phyloP scores from a whole-genome alignment of 768 basidiomycete species.

The Mycena rebaudengoi region DNA sequence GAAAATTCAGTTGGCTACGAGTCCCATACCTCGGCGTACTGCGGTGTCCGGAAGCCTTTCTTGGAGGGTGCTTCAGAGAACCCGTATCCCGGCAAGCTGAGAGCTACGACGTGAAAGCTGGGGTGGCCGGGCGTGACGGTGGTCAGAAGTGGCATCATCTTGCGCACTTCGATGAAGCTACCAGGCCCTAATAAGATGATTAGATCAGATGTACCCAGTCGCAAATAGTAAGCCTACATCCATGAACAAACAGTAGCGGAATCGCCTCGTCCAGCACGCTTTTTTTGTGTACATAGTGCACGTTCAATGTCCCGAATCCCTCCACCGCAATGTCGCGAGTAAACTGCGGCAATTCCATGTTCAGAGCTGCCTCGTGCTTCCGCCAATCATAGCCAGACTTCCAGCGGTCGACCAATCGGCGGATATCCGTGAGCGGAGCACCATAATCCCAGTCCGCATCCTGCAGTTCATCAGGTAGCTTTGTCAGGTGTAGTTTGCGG shows the following conservation, averaged over 20 bases:
- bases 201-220: background rate
- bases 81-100: conserved; percentile 68
- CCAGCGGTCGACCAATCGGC: conserved; percentile 51
- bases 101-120: conserved; percentile 68
- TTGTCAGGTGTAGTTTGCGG: no score
- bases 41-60: conserved; percentile 53
- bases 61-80: conserved; percentile 65
- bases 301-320: background rate
- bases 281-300: no score
- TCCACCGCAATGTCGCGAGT: background rate
- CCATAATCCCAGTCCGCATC: no score
- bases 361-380: no score
- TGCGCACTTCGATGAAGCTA: conserved; percentile 63
- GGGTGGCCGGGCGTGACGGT: conserved; percentile 51
- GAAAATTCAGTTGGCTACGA: background rate
- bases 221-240: conserved; percentile 20
- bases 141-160: conserved; percentile 63
- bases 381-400: conserved; percentile 55
- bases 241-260: conserved; percentile 5
- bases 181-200: conserved; percentile 59
- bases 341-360: background rate
- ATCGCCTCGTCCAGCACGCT: background rate
- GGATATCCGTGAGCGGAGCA: conserved; percentile 49
- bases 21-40: conserved; percentile 60
- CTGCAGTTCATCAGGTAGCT: no score